Base-by-base conservation (phyloP, 2,329 filamentous ascomycete genomes). In the Dactylellina cionopaga region DNA sequence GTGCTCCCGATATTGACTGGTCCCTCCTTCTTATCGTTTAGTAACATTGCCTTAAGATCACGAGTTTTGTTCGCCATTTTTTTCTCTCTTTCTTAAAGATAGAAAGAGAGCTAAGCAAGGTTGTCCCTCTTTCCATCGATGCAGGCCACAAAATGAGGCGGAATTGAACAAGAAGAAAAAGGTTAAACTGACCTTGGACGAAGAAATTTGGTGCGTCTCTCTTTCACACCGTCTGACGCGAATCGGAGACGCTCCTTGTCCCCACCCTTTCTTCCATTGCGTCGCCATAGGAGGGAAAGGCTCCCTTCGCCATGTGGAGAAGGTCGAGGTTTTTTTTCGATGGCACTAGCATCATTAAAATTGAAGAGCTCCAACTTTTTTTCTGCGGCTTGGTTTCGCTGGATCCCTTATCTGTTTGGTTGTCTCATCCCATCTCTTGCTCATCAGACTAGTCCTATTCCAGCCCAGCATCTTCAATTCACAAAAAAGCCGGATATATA, bases 391-490 rank as follows among this genome's bases (percentile, higher is more conserved):
- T n/a, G n/a, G n/a, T n/a, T 15, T 71, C 47, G 49, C 31, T 51
- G 44, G 31, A 43, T 58, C 49, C 33, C 65, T 71, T 71, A 71
- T 71, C 66, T 71, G 66, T 63, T 70, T 71, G 58, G 66, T 39
- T 71, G 66, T 71, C 66, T 71, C 66, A 71, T 71, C 66, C 66
- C 66, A 71, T 71, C 66, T 71, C 54, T 59, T 25, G 65, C 56
- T 52, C 66, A 64, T 64, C 66, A 63, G 52, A 58, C 66, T 64
- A 71, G 37, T 44, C 66, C 66, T 59, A 58, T 64, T 71, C 29
- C 43, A 54, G 66, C 37, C 65, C 15, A 6, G 31, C 35, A 37
- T 39, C 19, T 27, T n/a, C 25, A 27, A 25, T 27, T n/a, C 11
- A 47, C 19, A 15, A 41, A 41, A 15, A 52, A 5, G 9, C 11